phyloP scores from a whole-genome alignment of 2,329 filamentous ascomycete species.

The Nemania sp. region DNA sequence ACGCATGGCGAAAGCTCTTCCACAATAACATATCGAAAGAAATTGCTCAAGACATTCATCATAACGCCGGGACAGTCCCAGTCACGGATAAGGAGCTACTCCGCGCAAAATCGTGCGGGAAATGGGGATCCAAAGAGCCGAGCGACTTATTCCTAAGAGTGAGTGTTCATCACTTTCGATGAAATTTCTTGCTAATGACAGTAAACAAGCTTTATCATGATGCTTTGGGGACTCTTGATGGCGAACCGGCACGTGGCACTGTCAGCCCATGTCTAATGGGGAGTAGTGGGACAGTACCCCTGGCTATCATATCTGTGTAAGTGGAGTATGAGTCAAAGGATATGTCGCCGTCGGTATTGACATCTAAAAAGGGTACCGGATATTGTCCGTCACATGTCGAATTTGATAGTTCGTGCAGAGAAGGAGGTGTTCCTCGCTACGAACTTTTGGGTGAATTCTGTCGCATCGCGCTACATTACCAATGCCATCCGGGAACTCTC shows the following conservation, averaged over 20 bases:
- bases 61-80: conserved; percentile 30
- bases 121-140: conserved; percentile 65
- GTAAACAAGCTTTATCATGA: conserved; percentile 64
- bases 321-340: conserved; percentile 12
- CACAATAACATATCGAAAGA: conserved; percentile 31
- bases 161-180: conserved; percentile 21
- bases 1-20: conserved; percentile 61
- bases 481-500: conserved; percentile 72
- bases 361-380: conserved; percentile 58
- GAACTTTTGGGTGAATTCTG: conserved; percentile 74
- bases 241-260: conserved; percentile 54
- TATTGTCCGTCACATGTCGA: conserved; percentile 73
- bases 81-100: conserved; percentile 50
- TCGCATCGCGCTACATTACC: conserved; percentile 68
- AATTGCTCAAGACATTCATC: conserved; percentile 14
- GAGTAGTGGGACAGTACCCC: conserved; percentile 62
- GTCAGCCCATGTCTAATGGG: conserved; percentile 57
- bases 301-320: conserved; percentile 68
- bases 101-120: conserved; percentile 63
- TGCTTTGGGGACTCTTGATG: conserved; percentile 58
- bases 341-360: not conserved
- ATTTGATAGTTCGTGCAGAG: conserved; percentile 73
- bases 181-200: conserved; percentile 4
- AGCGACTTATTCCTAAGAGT: conserved; percentile 69
- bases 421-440: conserved; percentile 75